A percentile compares a stretch with the other conserved stretches of the same genome.
Evolutionary conservation across 805 yeast species (phyloP).

Genomic region (Wickerhamiella cacticola): DNA sequence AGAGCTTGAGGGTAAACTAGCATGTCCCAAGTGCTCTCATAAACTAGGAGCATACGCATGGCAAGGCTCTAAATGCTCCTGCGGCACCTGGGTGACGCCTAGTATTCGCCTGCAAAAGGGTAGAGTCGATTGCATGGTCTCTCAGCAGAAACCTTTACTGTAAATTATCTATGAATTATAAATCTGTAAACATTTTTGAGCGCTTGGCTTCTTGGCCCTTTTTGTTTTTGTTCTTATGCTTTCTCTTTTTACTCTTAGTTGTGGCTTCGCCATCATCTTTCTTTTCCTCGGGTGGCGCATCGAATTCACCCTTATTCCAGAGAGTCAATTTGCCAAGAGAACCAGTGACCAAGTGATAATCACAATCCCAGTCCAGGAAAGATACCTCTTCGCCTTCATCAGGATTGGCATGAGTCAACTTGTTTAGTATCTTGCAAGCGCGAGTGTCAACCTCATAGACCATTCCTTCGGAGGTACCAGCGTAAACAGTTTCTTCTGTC

Average conservation of each 20-base stretch:
- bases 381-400: slow-evolving; percentile 55
- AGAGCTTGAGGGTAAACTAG: slow-evolving; percentile 73
- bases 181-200: slow-evolving; percentile 8
- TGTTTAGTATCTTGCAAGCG: slow-evolving; percentile 50
- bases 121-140: slow-evolving; percentile 56
- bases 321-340: slow-evolving; percentile 73
- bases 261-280: background rate
- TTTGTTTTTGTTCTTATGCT: background rate
- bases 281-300: background rate
- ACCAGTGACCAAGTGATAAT: slow-evolving; percentile 66
- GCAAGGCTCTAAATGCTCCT: slow-evolving; percentile 89
- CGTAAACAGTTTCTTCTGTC: slow-evolving; percentile 26
- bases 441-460: slow-evolving; percentile 56
- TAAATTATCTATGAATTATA: background rate
- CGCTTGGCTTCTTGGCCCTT: slow-evolving; percentile 4
- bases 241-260: background rate
- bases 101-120: slow-evolving; percentile 71
- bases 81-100: slow-evolving; percentile 94
- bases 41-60: slow-evolving; percentile 89
- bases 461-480: slow-evolving; percentile 65
- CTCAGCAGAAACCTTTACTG: slow-evolving; percentile 11
- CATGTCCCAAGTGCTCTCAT: slow-evolving; percentile 70
- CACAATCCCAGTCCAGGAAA: slow-evolving; percentile 63
- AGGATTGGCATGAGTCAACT: slow-evolving; percentile 46
- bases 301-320: slow-evolving; percentile 40